Base-by-base conservation (phyloP, 2,329 filamentous ascomycete species). In the Pezicula neosporulosa region DNA sequence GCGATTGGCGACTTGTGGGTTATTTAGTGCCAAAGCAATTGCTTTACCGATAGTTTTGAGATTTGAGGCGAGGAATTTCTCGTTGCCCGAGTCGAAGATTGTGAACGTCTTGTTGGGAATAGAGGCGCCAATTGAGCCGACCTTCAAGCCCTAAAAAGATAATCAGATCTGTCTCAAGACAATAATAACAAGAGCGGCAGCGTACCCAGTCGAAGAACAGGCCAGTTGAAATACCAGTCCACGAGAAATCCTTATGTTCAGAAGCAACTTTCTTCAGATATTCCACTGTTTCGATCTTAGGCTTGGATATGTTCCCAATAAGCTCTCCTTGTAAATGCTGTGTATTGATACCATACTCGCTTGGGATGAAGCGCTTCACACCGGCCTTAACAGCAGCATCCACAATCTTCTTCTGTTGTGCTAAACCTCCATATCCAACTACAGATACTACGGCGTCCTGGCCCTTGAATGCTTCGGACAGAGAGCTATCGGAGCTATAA, bases 351-450 rank as follows among this genome's bases (percentile, higher is more conserved):
- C 66, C 69, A 42, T 76, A 85, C 51, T 86, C 81, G n/a, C 76
- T 77, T 1, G 82, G 80, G 30, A 85, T 71, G 67, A 84, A 83
- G 15, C 80, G 72, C 60, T 80, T 74, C 7, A 86, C 80, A n/a
- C 80, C 77, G 1, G 81, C 81, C 27, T 73, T 73, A 37, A 78
- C 72, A n/a, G 80, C 74, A 1, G 82, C 83, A 47, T 85, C 76
- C 47, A 85, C 74, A 50, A 85, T 64, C 15, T 41, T 48, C 30
- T 38, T 44, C 21, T 61, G 58, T 2, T 24, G 12, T 5, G 43
- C 21, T 6, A 53, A 36, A 9, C 41, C 52, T 3, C 18, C 44
- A 3, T 44, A 39, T 10, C 49, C 51, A 13, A 62, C 39, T 13
- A 53, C 51, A 27, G 51, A 59, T 18, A 62, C 53, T 15, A 62